Evolutionary conservation across 768 basidiomycete genomes (phyloP), one percentile per base, ranked within the genome.

Genomic region (Obba rivulosa): DNA sequence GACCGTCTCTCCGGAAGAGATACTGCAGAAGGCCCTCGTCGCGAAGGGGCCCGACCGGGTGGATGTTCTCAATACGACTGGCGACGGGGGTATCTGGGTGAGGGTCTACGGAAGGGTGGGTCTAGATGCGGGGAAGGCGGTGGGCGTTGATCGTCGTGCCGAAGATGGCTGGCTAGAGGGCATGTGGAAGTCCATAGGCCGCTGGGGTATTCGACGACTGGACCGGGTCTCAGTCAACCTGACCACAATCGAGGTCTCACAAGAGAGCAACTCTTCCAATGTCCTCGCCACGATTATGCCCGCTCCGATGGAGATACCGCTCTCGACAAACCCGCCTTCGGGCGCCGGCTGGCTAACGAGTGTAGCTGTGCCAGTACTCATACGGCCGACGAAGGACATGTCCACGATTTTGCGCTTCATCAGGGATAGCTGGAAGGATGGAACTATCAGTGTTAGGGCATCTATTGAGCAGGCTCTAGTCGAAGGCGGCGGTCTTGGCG

Each of bases 161-260:
- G 66, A 71, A 8, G 74, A 86, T 47, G 68, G 69, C 24, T 34
- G 79, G 5, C 50, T 80, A 40, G 52, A 59, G n/a, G 65, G 64
- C 39, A 49, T 79, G 24, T 85, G 82, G 81, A 88, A 84, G 64
- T 68, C 75, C 2, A 49, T 88, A 16, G 87, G 86, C 2, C 73
- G 84, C 28, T 82, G 85, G 76, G 78, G 84, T 4, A 74, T 90
- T 24, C 70, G 70, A 28, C 65, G 61, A 11, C 56, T 91, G 45
- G 76, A 78, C 52, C 69, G 65, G 13, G 76, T 86, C 11, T 74
- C 85, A 4, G 72, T 85, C 36, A 66, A 74, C 46, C 64, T 83
- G 45, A 74, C 71, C 40, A 74, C 72, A 2, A 70, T 85, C 50
- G 60, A 69, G 24, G 59, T 89, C 2, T 64, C 70, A 21, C 73